phyloP scores from a whole-genome alignment of 2,329 filamentous ascomycete species.

The Aureobasidium sp. region DNA sequence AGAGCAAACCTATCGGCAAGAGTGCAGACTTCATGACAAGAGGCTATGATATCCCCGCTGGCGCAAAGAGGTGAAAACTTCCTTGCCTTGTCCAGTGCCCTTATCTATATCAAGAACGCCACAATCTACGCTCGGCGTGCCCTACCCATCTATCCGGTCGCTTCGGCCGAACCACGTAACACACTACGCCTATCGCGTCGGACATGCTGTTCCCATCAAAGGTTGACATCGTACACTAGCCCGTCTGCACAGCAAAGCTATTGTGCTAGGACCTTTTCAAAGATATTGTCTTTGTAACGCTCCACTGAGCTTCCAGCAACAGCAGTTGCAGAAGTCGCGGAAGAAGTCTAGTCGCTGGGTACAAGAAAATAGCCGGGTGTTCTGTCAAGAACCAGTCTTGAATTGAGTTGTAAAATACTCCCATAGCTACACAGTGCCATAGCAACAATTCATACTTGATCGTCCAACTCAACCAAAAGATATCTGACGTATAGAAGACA shows the following conservation, averaged over 20 bases:
- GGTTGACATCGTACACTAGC: background rate
- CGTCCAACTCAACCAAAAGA: background rate
- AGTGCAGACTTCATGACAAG: constrained; percentile 45
- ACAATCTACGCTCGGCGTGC: background rate
- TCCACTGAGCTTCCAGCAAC: background rate
- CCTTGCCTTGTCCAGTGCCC: background rate
- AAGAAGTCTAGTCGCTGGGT: background rate
- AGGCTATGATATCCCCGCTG: constrained; percentile 34
- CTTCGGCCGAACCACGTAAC: background rate
- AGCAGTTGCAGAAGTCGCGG: background rate
- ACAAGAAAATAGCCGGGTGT: background rate
- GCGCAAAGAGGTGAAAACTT: constrained; percentile 22
- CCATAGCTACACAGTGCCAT: background rate
- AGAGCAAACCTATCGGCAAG: constrained; percentile 32
- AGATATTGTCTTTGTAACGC: background rate
- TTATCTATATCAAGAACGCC: background rate
- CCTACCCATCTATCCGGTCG: background rate
- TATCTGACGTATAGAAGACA: background rate
- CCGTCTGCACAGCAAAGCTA: background rate
- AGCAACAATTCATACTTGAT: background rate
- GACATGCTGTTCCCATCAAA: background rate
- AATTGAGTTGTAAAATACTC: background rate
- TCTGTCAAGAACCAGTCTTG: background rate
- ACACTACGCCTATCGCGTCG: background rate
- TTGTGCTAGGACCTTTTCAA: background rate